phyloP scores from a whole-genome alignment of 305 asterid genomes.

The Plantago coronopus region DNA sequence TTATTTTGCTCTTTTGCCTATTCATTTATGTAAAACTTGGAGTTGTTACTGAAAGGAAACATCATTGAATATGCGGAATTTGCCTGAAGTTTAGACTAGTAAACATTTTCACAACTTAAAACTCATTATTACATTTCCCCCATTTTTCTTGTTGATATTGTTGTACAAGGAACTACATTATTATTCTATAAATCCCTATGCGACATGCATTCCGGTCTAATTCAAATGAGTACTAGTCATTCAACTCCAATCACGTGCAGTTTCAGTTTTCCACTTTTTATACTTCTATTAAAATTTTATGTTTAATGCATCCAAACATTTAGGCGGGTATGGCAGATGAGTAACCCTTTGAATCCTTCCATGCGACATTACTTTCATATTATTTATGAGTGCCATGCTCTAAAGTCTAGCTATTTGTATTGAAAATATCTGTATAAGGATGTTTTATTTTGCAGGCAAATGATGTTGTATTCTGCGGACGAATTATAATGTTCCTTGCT shows the following conservation, averaged over 20 bases:
- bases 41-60: background rate
- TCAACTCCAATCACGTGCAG: background rate
- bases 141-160: background rate
- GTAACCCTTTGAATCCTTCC: too few relatives aligned
- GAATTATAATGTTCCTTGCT: slow-evolving; percentile 97
- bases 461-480: slow-evolving; percentile 96
- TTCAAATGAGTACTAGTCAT: background rate
- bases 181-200: too few relatives aligned
- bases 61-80: background rate
- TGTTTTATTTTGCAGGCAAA: slow-evolving; percentile 63
- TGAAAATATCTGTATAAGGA: background rate
- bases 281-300: too few relatives aligned
- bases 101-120: background rate
- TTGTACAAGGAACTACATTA: too few relatives aligned
- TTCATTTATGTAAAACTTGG: too few relatives aligned
- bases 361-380: background rate
- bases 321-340: too few relatives aligned
- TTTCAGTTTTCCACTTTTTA: background rate
- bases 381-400: background rate
- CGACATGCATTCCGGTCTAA: background rate
- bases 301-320: too few relatives aligned
- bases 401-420: too few relatives aligned
- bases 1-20: slow-evolving; percentile 7
- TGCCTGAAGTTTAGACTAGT: background rate
- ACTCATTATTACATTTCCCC: background rate